Conservation (phyloP, 2,329 filamentous ascomycete genomes). For the Fusarium neocosmosporiellum region DNA sequence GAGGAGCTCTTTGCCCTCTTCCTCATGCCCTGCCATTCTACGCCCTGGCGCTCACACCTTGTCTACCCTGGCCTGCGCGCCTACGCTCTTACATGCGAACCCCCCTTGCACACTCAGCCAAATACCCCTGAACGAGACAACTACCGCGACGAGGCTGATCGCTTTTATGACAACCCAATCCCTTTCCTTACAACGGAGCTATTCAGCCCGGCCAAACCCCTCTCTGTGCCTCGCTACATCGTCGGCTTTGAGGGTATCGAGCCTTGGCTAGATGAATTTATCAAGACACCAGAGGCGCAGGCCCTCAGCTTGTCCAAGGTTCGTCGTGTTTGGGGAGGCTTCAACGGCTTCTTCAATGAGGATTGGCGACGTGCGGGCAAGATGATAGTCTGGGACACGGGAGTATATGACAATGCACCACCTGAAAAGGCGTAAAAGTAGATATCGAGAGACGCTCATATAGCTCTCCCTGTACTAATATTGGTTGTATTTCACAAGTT, state of each 20-base stretch:
- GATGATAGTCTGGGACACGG: conserved; percentile 70
- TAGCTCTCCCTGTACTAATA: conserved; percentile 1
- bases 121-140: conserved; percentile 67
- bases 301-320: conserved; percentile 54
- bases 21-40: conserved; percentile 95
- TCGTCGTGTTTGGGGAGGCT: conserved; percentile 64
- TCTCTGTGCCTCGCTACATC: conserved; percentile 64
- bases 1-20: conserved; percentile 77
- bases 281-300: conserved; percentile 53
- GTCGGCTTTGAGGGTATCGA: conserved; percentile 71
- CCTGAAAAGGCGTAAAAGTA: not conserved
- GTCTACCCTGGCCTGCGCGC: conserved; percentile 79
- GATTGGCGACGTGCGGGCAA: conserved; percentile 67
- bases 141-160: conserved; percentile 91
- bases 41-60: conserved; percentile 92
- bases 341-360: conserved; percentile 72
- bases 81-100: conserved; percentile 91
- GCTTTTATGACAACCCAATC: conserved; percentile 79
- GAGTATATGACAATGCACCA: conserved; percentile 43
- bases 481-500: conserved; percentile 1
- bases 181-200: conserved; percentile 68
- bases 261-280: conserved; percentile 57
- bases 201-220: conserved; percentile 46
- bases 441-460: not conserved
- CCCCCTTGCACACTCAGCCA: conserved; percentile 76